Base-by-base conservation (phyloP, 768 basidiomycete genomes). In the Termitomyces sp. region DNA sequence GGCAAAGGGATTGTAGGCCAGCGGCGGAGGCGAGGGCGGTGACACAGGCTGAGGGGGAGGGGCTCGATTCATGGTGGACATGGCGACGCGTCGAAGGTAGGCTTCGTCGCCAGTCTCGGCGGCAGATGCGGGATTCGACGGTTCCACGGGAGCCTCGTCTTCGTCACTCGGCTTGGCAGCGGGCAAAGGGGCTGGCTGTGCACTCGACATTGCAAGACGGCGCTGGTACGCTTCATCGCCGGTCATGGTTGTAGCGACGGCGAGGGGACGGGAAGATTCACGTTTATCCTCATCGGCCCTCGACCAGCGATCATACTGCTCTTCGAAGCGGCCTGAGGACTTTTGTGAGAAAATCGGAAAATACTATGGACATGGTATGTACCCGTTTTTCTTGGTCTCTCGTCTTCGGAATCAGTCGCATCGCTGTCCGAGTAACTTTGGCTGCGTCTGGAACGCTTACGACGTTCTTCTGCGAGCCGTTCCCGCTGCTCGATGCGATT, bases 201-300 rank as follows among this genome's bases (percentile, higher is more conserved):
- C 73, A n/a, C 68, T 59, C 9, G 85, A 85, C 80, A 92, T 75
- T n/a, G 86, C 87, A 12, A 90, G 74, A 13, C 90, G 84, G 44
- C 87, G 84, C 63, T 86, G 85, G 66, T 84, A 92, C 1, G 87
- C 89, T 66, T 91, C 91, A 50, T 93, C 91, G n/a, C 89, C 90
- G 3, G 84, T 84, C 63, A 87, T 73, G 39, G 70, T 73, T 36
- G 72, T 70, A 31, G 82, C 79, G 0, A 81, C 70, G 1, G 72
- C 67, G 4, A 73, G 72, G 20, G 79, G 73, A 18, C 79, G 71
- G 8, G 27, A 2, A 15, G 20, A 39, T 58, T 68, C 68, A 48
- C 59, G 69, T 42, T 52, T 67, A 16, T 81, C 78, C 39, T 82
- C 81, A 41, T 87, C 80, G 6, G 76, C 76, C 54, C 82, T 76